Conservation (phyloP, 306 rosid species). For the Sicyos edulis region DNA sequence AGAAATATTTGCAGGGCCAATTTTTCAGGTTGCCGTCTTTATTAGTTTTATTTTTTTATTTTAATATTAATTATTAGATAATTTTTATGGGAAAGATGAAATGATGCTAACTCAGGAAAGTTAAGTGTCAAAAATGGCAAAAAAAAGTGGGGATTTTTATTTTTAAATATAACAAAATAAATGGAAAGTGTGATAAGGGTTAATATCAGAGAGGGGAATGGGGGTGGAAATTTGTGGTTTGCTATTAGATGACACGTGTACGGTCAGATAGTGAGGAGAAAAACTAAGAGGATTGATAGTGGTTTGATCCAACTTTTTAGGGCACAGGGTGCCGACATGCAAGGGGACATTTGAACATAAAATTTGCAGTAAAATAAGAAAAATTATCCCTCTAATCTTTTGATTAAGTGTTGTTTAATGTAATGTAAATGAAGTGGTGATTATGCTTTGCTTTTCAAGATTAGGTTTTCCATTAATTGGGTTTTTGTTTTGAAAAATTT, state of each 20-base stretch:
- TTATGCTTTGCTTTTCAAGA: too few relatives aligned
- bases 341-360: background rate
- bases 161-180: background rate
- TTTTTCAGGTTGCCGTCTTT: background rate
- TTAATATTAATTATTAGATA: too few relatives aligned
- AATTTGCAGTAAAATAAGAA: background rate
- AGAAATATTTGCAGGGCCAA: conserved; percentile 5
- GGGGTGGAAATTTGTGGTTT: background rate
- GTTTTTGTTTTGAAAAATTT: too few relatives aligned
- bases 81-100: background rate
- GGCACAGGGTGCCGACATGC: conserved; percentile 5
- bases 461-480: too few relatives aligned
- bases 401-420: too few relatives aligned
- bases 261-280: background rate
- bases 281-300: background rate
- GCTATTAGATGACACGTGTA: conserved; percentile 8
- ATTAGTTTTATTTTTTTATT: too few relatives aligned
- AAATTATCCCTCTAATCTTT: background rate
- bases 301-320: background rate
- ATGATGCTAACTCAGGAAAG: background rate
- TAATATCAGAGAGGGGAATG: background rate
- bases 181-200: background rate
- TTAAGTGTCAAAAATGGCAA: background rate
- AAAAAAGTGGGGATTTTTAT: too few relatives aligned
- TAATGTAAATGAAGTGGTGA: too few relatives aligned